phyloP scores from a whole-genome alignment of 1,284 basidiomycete species.

The Ceratobasidium sp. region DNA sequence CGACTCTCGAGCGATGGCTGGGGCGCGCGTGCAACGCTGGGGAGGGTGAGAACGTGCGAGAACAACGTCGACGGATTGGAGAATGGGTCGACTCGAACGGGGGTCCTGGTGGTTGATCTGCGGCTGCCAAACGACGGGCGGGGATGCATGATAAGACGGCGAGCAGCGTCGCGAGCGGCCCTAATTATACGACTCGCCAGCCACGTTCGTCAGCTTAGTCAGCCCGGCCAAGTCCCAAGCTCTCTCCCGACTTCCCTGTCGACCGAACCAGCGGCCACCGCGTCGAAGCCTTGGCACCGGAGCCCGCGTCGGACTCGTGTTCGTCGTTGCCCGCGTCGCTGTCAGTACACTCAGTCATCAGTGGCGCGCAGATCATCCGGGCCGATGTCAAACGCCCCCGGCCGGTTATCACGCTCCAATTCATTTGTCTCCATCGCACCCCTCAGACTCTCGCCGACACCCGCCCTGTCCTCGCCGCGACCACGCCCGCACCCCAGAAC shows the following conservation, averaged over 20 bases:
- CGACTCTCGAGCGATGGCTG: constrained; percentile 25
- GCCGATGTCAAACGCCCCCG: background rate
- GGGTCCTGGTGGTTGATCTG: background rate
- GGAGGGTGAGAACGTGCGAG: constrained; percentile 42
- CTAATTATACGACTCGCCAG: constrained; percentile 15
- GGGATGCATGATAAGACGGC: too few species aligned
- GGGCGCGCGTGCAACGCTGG: constrained; percentile 28
- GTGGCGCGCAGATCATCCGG: constrained; percentile 20
- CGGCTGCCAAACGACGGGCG: constrained; percentile 37
- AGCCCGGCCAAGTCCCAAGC: background rate
- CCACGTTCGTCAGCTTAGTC: constrained; percentile 25
- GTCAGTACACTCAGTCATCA: background rate
- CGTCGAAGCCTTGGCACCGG: constrained; percentile 6
- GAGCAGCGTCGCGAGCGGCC: too few species aligned
- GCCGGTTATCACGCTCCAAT: constrained; percentile 6
- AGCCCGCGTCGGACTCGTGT: background rate
- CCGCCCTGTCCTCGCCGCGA: constrained; percentile 1
- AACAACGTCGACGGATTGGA: constrained; percentile 39
- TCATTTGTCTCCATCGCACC: background rate
- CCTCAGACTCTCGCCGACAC: too few species aligned
- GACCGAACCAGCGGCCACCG: background rate
- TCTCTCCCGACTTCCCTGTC: background rate
- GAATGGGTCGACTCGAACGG: constrained; percentile 50
- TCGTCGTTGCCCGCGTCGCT: background rate
- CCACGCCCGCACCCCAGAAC: constrained; percentile 16